A percentile compares a stretch with the other conserved stretches of the same genome.
Evolutionary conservation across 1,284 basidiomycete genomes (phyloP).

Genomic region (Pseudomicrostroma phylloplanum): DNA sequence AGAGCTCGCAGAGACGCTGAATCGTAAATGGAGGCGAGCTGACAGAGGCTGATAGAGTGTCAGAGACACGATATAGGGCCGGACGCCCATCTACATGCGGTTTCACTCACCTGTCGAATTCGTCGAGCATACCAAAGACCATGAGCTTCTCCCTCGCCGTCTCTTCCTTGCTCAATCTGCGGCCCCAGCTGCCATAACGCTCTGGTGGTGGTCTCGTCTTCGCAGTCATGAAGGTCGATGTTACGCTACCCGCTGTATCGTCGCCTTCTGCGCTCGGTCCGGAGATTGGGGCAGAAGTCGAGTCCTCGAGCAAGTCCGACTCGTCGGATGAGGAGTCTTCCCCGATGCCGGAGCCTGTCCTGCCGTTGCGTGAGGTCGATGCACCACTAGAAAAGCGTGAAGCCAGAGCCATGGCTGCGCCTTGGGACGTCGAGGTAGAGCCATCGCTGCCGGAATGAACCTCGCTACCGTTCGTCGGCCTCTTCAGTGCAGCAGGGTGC

Average conservation of each 20-base stretch:
- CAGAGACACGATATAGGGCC: not conserved
- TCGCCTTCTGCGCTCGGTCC: not conserved
- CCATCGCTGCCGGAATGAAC: not conserved
- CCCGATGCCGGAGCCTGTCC: no score
- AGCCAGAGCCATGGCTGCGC: not conserved
- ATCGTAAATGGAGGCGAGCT: conserved; percentile 1
- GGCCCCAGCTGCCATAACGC: not conserved
- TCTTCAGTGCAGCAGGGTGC: not conserved
- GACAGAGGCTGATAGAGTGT: not conserved
- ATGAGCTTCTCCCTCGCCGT: not conserved
- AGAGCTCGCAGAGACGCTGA: conserved; percentile 2
- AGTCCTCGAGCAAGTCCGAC: no score
- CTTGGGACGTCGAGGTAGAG: not conserved
- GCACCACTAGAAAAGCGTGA: not conserved
- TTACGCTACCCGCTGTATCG: not conserved
- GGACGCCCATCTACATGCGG: not conserved
- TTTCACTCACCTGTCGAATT: not conserved
- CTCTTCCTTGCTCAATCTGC: not conserved
- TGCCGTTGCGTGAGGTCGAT: no score
- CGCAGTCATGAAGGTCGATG: not conserved
- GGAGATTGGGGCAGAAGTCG: not conserved
- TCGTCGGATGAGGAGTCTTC: no score
- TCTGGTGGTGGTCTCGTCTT: not conserved
- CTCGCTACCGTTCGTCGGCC: not conserved
- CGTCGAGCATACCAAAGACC: not conserved